These are phyloP conservation scores for Parastagonospora avenae DNA, from an alignment of 2,329 filamentous ascomycete species.

Conservation along the genomic window DNA sequence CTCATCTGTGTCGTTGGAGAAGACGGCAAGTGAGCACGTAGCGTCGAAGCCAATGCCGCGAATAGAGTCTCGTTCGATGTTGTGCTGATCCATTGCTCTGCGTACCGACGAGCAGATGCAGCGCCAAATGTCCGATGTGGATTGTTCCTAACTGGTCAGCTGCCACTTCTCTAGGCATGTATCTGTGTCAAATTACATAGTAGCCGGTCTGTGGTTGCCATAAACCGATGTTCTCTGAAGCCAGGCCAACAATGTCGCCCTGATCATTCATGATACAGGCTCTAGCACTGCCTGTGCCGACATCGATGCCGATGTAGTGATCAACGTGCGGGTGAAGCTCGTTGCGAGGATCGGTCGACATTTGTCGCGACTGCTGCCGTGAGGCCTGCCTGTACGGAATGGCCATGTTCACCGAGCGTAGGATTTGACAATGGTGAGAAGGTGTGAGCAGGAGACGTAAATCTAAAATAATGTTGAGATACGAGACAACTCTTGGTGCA, in stretches of 20 bases:
- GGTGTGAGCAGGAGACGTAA: conserved; percentile 1
- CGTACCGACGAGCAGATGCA: conserved; percentile 91
- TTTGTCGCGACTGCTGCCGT: conserved; percentile 49
- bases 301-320: conserved; percentile 86
- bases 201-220: conserved; percentile 61
- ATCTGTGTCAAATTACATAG: conserved; percentile 50
- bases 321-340: conserved; percentile 62
- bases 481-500: conserved; percentile 33
- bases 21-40: conserved; percentile 95
- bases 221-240: conserved; percentile 58
- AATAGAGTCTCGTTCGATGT: conserved; percentile 75
- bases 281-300: conserved; percentile 92
- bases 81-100: conserved; percentile 79
- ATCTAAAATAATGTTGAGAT: conserved; percentile 38
- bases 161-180: background rate
- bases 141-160: conserved; percentile 76
- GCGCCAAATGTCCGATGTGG: conserved; percentile 93
- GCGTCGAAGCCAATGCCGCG: conserved; percentile 96
- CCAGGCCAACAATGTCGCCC: conserved; percentile 77
- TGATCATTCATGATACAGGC: conserved; percentile 93
- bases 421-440: background rate
- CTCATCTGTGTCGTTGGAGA: conserved; percentile 85
- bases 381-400: conserved; percentile 35
- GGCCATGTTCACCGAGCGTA: conserved; percentile 26
- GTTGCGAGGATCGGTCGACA: conserved; percentile 60